These are phyloP conservation scores for Fusarium sp. DNA, from an alignment of 2,329 filamentous ascomycete species.

Conservation along the genomic window DNA sequence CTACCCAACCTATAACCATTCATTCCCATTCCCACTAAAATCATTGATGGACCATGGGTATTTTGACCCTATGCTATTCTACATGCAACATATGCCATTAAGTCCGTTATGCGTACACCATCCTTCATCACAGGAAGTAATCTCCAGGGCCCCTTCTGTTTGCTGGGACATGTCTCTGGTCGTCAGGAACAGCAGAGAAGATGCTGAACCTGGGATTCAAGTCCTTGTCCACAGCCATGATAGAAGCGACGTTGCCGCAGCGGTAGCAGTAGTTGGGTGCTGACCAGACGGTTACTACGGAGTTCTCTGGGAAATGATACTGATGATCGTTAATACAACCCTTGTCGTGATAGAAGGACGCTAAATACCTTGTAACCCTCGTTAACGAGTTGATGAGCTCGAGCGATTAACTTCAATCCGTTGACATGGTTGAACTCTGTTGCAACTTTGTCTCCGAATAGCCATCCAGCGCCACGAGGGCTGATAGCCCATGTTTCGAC, in stretches of 20 bases:
- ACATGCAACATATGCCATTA: conserved; percentile 50
- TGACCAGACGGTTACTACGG: conserved; percentile 97
- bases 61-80: conserved; percentile 57
- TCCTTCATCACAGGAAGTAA: conserved; percentile 70
- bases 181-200: conserved; percentile 88
- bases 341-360: not conserved
- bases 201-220: conserved; percentile 92
- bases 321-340: conserved; percentile 52
- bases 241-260: conserved; percentile 96
- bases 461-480: conserved; percentile 94
- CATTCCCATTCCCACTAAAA: conserved; percentile 42
- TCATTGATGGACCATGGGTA: conserved; percentile 53
- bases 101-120: conserved; percentile 41
- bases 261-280: conserved; percentile 96
- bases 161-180: conserved; percentile 82
- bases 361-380: conserved; percentile 89
- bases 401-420: conserved; percentile 91
- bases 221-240: conserved; percentile 90
- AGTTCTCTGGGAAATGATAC: conserved; percentile 95
- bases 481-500: conserved; percentile 96
- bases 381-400: conserved; percentile 98
- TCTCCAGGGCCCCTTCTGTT: conserved; percentile 74
- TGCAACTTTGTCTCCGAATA: conserved; percentile 97
- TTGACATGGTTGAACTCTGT: conserved; percentile 98
- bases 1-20: conserved; percentile 41